phyloP scores from a whole-genome alignment of 2,329 filamentous ascomycete species.

The Cadophora malorum region DNA sequence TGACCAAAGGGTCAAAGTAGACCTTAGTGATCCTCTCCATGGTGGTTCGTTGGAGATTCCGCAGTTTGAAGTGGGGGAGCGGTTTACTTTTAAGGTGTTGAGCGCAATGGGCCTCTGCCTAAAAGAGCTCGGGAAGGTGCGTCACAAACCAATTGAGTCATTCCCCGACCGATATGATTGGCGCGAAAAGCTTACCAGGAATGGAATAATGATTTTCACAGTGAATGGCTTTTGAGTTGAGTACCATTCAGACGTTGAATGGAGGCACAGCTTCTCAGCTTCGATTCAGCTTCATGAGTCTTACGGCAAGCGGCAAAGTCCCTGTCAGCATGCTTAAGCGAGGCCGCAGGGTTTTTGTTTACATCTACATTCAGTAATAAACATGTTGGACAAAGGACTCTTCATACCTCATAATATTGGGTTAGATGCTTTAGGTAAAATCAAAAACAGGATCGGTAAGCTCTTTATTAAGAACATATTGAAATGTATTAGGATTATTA shows the following conservation, averaged over 20 bases:
- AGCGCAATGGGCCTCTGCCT: neutral
- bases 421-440: too few relatives aligned
- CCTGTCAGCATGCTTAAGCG: conserved; percentile 1
- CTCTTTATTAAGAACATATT: too few relatives aligned
- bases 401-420: too few relatives aligned
- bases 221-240: neutral
- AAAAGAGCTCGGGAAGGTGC: conserved; percentile 3
- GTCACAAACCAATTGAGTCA: neutral
- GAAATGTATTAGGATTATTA: too few relatives aligned
- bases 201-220: neutral
- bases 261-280: conserved; percentile 11
- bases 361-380: neutral
- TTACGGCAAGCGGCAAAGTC: conserved; percentile 8
- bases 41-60: neutral
- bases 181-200: neutral
- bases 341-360: neutral
- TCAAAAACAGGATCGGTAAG: too few relatives aligned
- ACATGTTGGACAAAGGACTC: too few relatives aligned
- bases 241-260: neutral
- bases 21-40: conserved; percentile 39
- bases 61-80: neutral
- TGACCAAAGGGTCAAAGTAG: conserved; percentile 40
- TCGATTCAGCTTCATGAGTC: conserved; percentile 7
- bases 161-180: neutral
- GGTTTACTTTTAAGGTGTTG: neutral